Evolutionary conservation across 1,284 basidiomycete species (phyloP).

Genomic region (Thecaphora thlaspeos): DNA sequence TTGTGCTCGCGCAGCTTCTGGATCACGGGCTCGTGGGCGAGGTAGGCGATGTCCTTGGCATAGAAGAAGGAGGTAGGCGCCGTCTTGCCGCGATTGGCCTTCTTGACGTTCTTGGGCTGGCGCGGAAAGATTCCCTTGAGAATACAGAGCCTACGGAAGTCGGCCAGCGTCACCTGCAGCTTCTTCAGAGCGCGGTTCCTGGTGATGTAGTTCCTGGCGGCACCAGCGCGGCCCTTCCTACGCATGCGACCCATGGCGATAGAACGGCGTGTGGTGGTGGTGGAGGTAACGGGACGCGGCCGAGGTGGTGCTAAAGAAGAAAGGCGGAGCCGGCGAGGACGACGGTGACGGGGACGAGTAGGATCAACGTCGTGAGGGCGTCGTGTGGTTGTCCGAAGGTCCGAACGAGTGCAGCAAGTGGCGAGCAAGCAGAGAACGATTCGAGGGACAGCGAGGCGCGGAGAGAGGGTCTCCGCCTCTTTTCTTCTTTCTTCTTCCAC

Average conservation of each 20-base stretch:
- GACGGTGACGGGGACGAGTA: too few relatives aligned
- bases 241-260: conserved; percentile 82
- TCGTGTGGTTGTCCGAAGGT: too few relatives aligned
- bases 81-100: conserved; percentile 95
- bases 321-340: too few relatives aligned
- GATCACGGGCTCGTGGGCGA: conserved; percentile 95
- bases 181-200: conserved; percentile 68
- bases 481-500: too few relatives aligned
- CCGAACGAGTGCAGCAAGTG: too few relatives aligned
- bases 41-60: conserved; percentile 94
- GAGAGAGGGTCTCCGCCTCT: too few relatives aligned
- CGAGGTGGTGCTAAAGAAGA: too few relatives aligned
- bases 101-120: conserved; percentile 86
- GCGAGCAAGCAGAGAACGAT: too few relatives aligned
- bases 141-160: conserved; percentile 96
- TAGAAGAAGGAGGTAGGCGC: conserved; percentile 98
- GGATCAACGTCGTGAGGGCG: too few relatives aligned
- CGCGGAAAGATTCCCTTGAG: conserved; percentile 98
- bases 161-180: conserved; percentile 92
- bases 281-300: too few relatives aligned
- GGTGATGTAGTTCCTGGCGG: conserved; percentile 74
- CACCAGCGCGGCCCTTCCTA: conserved; percentile 71
- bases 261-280: too few relatives aligned
- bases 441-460: too few relatives aligned
- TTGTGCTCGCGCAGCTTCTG: conserved; percentile 95